A percentile compares a stretch with the other conserved stretches of the same genome.
These are phyloP conservation scores for Biscogniauxia mediterranea DNA, from an alignment of 2,329 filamentous ascomycete genomes.

Conservation along the genomic window DNA sequence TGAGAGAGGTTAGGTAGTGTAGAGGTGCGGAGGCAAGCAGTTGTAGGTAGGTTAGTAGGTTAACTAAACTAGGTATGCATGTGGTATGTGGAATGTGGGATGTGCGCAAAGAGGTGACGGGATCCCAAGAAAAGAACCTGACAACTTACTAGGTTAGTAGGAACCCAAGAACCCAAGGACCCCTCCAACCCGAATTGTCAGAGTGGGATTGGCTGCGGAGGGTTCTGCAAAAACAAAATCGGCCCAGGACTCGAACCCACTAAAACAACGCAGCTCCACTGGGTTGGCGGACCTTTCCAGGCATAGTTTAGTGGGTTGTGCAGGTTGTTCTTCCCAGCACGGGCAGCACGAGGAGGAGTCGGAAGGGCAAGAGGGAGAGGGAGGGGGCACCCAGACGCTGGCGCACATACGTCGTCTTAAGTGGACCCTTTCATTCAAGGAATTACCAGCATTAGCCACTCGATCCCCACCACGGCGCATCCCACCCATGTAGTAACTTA, in stretches of 20 bases:
- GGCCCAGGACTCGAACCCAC: neutral
- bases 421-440: constrained; percentile 16
- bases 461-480: constrained; percentile 13
- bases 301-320: neutral
- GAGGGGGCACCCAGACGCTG: neutral
- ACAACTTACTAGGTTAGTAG: neutral
- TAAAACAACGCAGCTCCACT: neutral
- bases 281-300: neutral
- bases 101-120: too few relatives aligned
- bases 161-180: neutral
- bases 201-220: neutral
- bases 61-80: too few relatives aligned
- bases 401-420: constrained; percentile 1
- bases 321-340: neutral
- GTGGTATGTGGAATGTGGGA: too few relatives aligned
- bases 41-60: too few relatives aligned
- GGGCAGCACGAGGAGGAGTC: neutral
- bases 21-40: too few relatives aligned
- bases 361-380: neutral
- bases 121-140: neutral
- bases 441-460: constrained; percentile 20
- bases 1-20: too few relatives aligned
- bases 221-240: neutral
- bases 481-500: constrained; percentile 17
- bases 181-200: neutral